phyloP scores from a whole-genome alignment of 1,284 basidiomycete genomes.

The Veloporphyrellus conicus region DNA sequence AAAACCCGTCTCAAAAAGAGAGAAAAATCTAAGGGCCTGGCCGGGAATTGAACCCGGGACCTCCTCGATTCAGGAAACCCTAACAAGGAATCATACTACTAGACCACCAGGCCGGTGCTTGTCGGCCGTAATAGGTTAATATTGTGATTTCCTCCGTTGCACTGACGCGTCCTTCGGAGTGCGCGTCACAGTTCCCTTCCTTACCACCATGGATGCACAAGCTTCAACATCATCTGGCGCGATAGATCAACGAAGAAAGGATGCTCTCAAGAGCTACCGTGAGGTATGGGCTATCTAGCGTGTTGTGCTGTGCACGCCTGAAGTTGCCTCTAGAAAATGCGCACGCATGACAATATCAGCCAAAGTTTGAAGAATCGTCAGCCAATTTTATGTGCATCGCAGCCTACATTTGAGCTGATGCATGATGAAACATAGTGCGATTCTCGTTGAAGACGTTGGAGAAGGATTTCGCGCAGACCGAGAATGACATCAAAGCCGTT shows the following conservation, averaged over 20 bases:
- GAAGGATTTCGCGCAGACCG: slow-evolving; percentile 90
- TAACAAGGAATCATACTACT: slow-evolving; percentile 56
- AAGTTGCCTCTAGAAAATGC: slow-evolving; percentile 73
- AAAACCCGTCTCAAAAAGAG: background rate
- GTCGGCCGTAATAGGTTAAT: background rate
- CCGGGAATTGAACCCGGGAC: slow-evolving; percentile 84
- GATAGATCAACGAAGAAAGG: slow-evolving; percentile 59
- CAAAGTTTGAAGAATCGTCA: slow-evolving; percentile 82
- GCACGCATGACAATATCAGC: slow-evolving; percentile 77
- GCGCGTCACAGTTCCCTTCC: slow-evolving; percentile 7
- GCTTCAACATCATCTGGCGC: slow-evolving; percentile 52
- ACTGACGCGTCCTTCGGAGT: slow-evolving; percentile 29
- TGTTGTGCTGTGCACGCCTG: slow-evolving; percentile 1
- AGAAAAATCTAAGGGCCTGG: slow-evolving; percentile 57
- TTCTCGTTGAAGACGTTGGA: slow-evolving; percentile 86
- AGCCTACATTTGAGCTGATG: slow-evolving; percentile 3
- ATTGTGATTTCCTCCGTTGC: background rate
- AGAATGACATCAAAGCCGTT: slow-evolving; percentile 98
- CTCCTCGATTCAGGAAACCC: slow-evolving; percentile 55
- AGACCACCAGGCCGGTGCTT: slow-evolving; percentile 43
- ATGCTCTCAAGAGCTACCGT: slow-evolving; percentile 65
- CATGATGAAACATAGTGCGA: slow-evolving; percentile 48
- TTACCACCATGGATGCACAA: slow-evolving; percentile 45
- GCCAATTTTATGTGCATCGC: slow-evolving; percentile 29
- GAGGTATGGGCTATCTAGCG: slow-evolving; percentile 41